Conservation (phyloP, 1,284 basidiomycete species). For the Ceratorhiza oryzae-sativae region DNA sequence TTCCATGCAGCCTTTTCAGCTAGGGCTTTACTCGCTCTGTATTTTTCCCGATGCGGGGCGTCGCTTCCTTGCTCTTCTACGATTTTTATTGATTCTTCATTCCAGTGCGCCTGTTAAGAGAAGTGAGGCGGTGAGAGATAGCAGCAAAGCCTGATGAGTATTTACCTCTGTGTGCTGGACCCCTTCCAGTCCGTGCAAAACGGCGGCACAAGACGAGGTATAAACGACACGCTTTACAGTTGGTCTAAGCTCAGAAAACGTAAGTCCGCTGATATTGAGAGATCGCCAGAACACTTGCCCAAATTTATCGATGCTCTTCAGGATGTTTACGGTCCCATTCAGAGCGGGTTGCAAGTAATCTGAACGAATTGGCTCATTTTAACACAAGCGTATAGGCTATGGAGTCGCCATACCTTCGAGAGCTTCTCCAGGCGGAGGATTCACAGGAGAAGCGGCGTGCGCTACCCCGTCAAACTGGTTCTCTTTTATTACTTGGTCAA, state of each 20-base stretch:
- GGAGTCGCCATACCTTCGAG: not conserved
- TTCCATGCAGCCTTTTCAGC: conserved; percentile 51
- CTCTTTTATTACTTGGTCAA: conserved; percentile 24
- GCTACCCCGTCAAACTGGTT: conserved; percentile 20
- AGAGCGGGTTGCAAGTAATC: conserved; percentile 8
- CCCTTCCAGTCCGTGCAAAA: not conserved
- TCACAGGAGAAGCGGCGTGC: conserved; percentile 29
- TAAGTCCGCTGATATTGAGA: not conserved
- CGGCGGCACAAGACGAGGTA: not conserved
- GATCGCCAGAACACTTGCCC: not conserved
- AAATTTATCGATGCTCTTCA: conserved; percentile 12
- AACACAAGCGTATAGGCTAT: not conserved
- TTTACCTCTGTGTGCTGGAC: conserved; percentile 16
- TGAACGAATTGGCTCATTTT: not conserved
- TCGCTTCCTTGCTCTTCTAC: conserved; percentile 46
- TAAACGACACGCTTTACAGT: conserved; percentile 1
- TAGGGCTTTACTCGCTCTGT: conserved; percentile 50
- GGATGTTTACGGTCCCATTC: not conserved
- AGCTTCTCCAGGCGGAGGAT: not conserved
- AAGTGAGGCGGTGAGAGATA: not conserved
- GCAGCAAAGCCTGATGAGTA: not conserved
- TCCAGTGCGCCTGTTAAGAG: conserved; percentile 44
- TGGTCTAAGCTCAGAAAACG: not conserved
- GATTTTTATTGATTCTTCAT: conserved; percentile 43
- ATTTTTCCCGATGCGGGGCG: conserved; percentile 47